Base-by-base conservation (phyloP, 2,329 filamentous ascomycete species). In the Nemania abortiva region DNA sequence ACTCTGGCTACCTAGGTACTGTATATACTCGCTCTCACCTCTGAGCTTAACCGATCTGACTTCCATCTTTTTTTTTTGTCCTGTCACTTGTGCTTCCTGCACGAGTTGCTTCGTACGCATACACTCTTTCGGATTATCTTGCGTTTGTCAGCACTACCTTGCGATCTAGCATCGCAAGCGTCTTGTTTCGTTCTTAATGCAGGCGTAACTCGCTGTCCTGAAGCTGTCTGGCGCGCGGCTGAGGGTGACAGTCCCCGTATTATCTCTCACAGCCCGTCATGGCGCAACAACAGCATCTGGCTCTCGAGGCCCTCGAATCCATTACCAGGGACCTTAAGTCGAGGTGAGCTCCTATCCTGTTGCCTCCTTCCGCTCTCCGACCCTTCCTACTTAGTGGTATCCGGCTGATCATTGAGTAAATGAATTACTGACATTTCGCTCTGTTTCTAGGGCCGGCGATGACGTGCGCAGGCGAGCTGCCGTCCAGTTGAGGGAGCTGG, bases 291-390 rank as follows among this genome's bases (percentile, higher is more conserved):
- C 74, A 86, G 74, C 83, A 85, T 75, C 81, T 87, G 77, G 85
- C 87, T 74, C 81, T 88, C 66, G 85, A 87, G 79, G 84, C 83
- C 73, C 84, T 89, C 63, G 87, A 89, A 65, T 81, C 82, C 63
- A 83, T 88, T 70, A 83, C 84, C 15, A 85, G 85, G 70, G 87
- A 88, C 71, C 81, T 89, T 39, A 85, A 84, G 73, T 88, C 87
- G 68, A 86, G 85, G 87, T 89, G 75, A 66, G 70, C 65, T 53
- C 31, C 55, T 24, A 49, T 20, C 18, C 27, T 20, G 22, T 50
- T 34, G 13, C n/a, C 55, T 47, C 31, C 22, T 29, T 6, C 31
- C n/a, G 15, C 7, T 2, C 24, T 56, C n/a, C 42, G 22, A 29
- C 22, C 24, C 22, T 29, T 24, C 49, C 4, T 20, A 15, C 62